Percentiles rank a stretch among this genome's conserved stretches.
Evolutionary conservation across 306 rosid genomes (phyloP).

Genomic region (Acacia confusa): DNA sequence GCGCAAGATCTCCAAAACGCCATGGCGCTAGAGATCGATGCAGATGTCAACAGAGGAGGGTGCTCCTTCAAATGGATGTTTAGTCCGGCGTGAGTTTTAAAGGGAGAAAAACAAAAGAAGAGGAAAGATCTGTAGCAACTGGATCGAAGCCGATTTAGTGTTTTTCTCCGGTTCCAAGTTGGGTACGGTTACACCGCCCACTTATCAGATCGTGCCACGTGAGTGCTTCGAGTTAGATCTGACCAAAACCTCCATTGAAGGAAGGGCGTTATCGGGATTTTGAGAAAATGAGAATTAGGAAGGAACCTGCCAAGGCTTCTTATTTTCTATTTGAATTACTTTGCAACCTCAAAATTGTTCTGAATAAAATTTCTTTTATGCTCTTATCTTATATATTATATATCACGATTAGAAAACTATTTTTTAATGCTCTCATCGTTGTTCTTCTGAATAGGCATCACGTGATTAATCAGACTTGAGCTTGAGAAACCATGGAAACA

Average conservation of each 20-base stretch:
- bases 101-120: conserved; percentile 3
- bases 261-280: conserved; percentile 28
- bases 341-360: too few relatives aligned
- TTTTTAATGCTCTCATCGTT: too few relatives aligned
- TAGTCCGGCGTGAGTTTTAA: neutral
- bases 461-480: too few relatives aligned
- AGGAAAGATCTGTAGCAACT: neutral
- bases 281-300: neutral
- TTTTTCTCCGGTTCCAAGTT: conserved; percentile 17
- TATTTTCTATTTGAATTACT: too few relatives aligned
- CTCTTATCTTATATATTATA: too few relatives aligned
- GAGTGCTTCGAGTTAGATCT: neutral
- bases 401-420: too few relatives aligned
- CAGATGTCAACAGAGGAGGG: conserved; percentile 28
- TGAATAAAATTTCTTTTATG: too few relatives aligned
- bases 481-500: neutral
- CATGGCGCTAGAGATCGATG: conserved; percentile 62
- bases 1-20: conserved; percentile 66
- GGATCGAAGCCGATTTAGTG: neutral
- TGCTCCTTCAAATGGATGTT: conserved; percentile 4
- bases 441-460: too few relatives aligned
- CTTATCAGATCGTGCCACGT: conserved; percentile 32
- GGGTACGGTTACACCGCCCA: conserved; percentile 21
- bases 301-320: conserved; percentile 18
- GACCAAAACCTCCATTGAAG: neutral